phyloP scores from a whole-genome alignment of 495 filamentous ascomycete genomes.

The Sporormia fimetaria region DNA sequence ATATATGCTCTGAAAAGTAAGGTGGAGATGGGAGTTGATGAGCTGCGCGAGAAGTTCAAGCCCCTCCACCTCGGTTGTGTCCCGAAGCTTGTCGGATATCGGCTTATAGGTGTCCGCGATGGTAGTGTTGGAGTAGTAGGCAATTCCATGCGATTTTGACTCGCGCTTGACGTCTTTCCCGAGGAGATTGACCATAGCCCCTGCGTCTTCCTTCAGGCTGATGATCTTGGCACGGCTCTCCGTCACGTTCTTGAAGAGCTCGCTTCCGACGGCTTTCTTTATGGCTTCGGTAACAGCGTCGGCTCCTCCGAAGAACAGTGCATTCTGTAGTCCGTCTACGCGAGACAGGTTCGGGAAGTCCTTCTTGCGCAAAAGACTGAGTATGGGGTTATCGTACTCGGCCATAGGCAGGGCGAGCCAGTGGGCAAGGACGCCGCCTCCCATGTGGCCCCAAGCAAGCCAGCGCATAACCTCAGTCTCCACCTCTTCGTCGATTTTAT shows the following conservation, averaged over 20 bases:
- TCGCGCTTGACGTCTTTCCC: conserved; percentile 50
- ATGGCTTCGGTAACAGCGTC: conserved; percentile 53
- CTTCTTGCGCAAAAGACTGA: conserved; percentile 61
- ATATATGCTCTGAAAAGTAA: conserved; percentile 73
- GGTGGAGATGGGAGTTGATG: conserved; percentile 79
- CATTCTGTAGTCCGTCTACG: conserved; percentile 60
- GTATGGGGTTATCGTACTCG: conserved; percentile 55
- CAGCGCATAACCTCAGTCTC: conserved; percentile 65
- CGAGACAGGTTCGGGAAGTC: conserved; percentile 60
- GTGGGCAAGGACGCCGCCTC: conserved; percentile 70
- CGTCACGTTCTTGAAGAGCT: conserved; percentile 23
- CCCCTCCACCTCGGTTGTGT: conserved; percentile 37
- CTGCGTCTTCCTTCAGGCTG: conserved; percentile 39
- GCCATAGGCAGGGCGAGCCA: conserved; percentile 81
- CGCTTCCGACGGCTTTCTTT: conserved; percentile 46
- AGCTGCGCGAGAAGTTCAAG: conserved; percentile 55
- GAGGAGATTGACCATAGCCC: conserved; percentile 48
- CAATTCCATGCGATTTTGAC: conserved; percentile 51
- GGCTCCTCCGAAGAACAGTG: conserved; percentile 64
- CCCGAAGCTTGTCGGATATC: conserved; percentile 48
- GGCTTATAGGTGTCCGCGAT: conserved; percentile 52
- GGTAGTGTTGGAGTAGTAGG: conserved; percentile 59
- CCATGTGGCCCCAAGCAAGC: conserved; percentile 91
- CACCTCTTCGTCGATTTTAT: conserved; percentile 35
- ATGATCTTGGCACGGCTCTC: conserved; percentile 19